A percentile compares a stretch with the other conserved stretches of the same genome.
Evolutionary conservation across 2,329 filamentous ascomycete species (phyloP).

Genomic region (Diaporthe citri): DNA sequence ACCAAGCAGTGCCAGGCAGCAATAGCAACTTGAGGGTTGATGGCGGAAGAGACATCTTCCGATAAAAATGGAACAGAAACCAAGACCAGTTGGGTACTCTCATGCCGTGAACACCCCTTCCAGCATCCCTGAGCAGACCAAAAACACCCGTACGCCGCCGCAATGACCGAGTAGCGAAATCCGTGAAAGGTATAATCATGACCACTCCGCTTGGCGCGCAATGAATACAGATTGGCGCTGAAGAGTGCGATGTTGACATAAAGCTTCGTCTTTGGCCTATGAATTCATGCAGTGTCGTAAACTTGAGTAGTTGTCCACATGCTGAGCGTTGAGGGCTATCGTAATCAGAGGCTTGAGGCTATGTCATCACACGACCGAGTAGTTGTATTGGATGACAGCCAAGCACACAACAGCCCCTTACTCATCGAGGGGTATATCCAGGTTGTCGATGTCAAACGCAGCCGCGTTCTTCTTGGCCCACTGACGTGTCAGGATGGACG

Average conservation of each 20-base stretch:
- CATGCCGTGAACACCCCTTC: conserved; percentile 36
- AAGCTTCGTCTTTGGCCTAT: conserved; percentile 38
- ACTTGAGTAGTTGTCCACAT: conserved; percentile 33
- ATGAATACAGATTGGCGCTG: conserved; percentile 36
- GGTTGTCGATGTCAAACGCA: conserved; percentile 66
- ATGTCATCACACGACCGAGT: not conserved
- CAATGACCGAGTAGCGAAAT: conserved; percentile 41
- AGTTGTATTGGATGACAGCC: conserved; percentile 17
- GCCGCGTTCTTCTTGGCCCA: conserved; percentile 89
- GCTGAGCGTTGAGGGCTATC: conserved; percentile 28
- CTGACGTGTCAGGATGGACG: conserved; percentile 89
- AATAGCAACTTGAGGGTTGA: conserved; percentile 35
- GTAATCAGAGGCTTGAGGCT: conserved; percentile 31
- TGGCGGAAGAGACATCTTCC: conserved; percentile 22
- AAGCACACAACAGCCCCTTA: conserved; percentile 52
- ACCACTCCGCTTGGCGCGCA: conserved; percentile 30
- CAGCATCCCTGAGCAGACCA: conserved; percentile 29
- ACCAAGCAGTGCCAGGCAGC: conserved; percentile 29
- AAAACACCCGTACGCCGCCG: conserved; percentile 41
- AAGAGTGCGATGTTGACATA: conserved; percentile 36
- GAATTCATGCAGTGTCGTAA: conserved; percentile 38
- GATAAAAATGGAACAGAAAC: conserved; percentile 32
- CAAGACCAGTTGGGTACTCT: conserved; percentile 21
- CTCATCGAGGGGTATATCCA: conserved; percentile 61
- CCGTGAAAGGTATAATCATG: conserved; percentile 36